Evolutionary conservation across 2,329 filamentous ascomycete species (phyloP).

Genomic region (Neospermospora avenae): DNA sequence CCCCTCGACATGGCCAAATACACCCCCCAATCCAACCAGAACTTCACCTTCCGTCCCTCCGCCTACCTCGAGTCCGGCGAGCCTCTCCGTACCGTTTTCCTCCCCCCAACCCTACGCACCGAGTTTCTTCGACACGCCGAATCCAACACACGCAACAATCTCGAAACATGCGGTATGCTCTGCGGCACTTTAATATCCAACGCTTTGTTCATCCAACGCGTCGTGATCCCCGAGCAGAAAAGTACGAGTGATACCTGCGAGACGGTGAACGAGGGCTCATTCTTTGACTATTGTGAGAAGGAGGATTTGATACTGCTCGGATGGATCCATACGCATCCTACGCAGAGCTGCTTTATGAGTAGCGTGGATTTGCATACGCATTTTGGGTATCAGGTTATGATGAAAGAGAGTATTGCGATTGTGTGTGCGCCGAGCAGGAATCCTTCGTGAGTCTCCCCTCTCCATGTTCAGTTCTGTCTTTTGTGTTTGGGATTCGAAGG

Average conservation of each 20-base stretch:
- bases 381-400: conserved; percentile 91
- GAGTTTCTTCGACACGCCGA: conserved; percentile 72
- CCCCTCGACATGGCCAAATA: conserved; percentile 4
- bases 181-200: conserved; percentile 90
- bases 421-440: conserved; percentile 84
- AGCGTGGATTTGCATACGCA: conserved; percentile 92
- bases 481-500: too few species aligned
- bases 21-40: conserved; percentile 15
- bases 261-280: conserved; percentile 77
- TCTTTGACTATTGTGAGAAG: conserved; percentile 76
- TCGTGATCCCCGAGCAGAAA: conserved; percentile 88
- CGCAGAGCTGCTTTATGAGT: conserved; percentile 97
- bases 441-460: conserved; percentile 58
- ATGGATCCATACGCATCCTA: conserved; percentile 98
- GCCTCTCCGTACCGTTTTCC: conserved; percentile 81
- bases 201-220: conserved; percentile 82
- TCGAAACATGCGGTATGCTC: conserved; percentile 94
- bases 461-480: neutral
- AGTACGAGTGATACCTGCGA: conserved; percentile 93
- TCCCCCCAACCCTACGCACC: conserved; percentile 71
- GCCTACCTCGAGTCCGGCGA: conserved; percentile 88
- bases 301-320: conserved; percentile 34
- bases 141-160: conserved; percentile 72
- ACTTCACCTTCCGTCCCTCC: conserved; percentile 75
- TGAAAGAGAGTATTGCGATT: conserved; percentile 93